These are phyloP conservation scores for Myxozyma neotropica DNA, from an alignment of 805 yeast species.

Conservation along the genomic window DNA sequence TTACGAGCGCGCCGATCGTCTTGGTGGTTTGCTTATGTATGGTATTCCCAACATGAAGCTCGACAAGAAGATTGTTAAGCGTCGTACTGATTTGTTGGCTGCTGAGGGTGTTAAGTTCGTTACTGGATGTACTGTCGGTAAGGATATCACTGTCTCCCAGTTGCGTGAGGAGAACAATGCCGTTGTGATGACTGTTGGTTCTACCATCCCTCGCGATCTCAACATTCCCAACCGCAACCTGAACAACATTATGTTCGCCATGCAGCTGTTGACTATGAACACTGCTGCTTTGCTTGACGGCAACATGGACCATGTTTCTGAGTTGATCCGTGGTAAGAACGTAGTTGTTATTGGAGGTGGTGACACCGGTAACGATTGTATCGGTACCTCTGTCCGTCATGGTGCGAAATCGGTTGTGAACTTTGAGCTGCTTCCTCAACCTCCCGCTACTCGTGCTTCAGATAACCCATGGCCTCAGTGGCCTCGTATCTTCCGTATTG, in stretches of 20 bases:
- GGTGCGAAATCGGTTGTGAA: conserved; percentile 93
- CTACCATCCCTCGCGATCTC: conserved; percentile 94
- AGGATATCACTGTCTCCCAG: conserved; percentile 64
- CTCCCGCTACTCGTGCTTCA: conserved; percentile 79
- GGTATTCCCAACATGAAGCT: conserved; percentile 99
- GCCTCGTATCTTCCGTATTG: conserved; percentile 97
- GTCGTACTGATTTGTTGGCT: conserved; percentile 86
- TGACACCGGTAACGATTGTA: conserved; percentile 98
- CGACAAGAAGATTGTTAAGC: conserved; percentile 87
- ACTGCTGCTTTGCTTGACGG: conserved; percentile 81
- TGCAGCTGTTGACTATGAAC: conserved; percentile 85
- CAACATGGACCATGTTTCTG: conserved; percentile 73
- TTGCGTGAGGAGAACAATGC: conserved; percentile 72
- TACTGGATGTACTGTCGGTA: conserved; percentile 79
- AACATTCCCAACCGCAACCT: conserved; percentile 91
- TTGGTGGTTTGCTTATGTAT: conserved; percentile 97
- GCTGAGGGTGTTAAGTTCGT: conserved; percentile 88
- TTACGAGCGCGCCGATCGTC: conserved; percentile 90
- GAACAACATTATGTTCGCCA: conserved; percentile 89
- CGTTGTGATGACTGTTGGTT: conserved; percentile 88
- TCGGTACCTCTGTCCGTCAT: conserved; percentile 96
- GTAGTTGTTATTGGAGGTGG: conserved; percentile 99
- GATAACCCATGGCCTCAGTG: conserved; percentile 99
- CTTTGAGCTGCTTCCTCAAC: conserved; percentile 92
- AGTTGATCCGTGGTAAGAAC: conserved; percentile 69